Evolutionary conservation across 192 early-diverging fungal genomes (phyloP), one percentile per base, ranked within the genome.

Genomic region (Coemansia sp.): DNA sequence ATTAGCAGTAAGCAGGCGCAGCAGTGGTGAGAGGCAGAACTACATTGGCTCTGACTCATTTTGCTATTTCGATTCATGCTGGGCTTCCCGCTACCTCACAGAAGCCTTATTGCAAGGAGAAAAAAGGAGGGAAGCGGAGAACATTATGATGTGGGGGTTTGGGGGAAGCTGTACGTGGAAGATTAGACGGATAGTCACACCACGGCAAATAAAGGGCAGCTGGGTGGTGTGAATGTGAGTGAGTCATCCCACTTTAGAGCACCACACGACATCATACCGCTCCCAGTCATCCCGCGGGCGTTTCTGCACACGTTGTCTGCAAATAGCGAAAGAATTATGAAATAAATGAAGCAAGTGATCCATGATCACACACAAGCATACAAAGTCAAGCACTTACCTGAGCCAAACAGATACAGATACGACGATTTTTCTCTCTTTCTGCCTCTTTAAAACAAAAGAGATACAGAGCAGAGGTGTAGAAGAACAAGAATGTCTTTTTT

Each of bases 1-100:
- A 40, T 59, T 59, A 59, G 57, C 57, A 59, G 57, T 59, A 59
- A 59, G 57, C 57, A 39, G 1, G 46, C 46, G 26, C 8, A 13
- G 51, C 48, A n/a, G 16, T 6, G 18, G 15, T 12, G 18, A 49
- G 47, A 49, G 47, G 18, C 48, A 49, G 48, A 49, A 26, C 26
- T 26, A 3, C 1, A 26, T 26, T 26, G 26, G 26, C 26, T 26
- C 26, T 26, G 26, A 26, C 26, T 26, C 26, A 26, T 3, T 26
- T 26, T 26, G 26, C 26, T 26, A 26, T 26, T 26, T 26, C 26
- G 26, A 26, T 26, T 26, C 26, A 1, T 26, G 26, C 26, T 26
- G 26, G 1, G 26, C 26, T 26, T 26, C 26, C 26, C 3, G 26
- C 3, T 26, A 3, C 26, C 26, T 26, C 26, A 26, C 26, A 26